Conservation (phyloP, 106 monocot species). For the Triglochin maritima region DNA sequence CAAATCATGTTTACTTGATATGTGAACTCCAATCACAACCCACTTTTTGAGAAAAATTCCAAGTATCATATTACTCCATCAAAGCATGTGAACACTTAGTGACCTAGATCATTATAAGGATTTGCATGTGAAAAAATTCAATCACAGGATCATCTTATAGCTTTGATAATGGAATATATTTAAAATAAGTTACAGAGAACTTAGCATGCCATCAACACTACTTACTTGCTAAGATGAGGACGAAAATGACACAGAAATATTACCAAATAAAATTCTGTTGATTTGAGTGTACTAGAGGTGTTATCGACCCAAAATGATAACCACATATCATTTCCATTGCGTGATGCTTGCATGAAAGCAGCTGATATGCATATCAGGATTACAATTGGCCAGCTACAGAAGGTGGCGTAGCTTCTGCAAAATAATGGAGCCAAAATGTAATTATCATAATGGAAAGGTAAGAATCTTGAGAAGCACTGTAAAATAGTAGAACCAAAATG, state of each 20-base stretch:
- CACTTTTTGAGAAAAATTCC: no score
- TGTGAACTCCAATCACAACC: no score
- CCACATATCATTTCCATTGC: conserved; percentile 98
- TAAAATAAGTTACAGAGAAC: no score
- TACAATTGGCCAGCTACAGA: conserved; percentile 50
- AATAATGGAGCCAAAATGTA: neutral
- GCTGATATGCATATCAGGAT: conserved; percentile 54
- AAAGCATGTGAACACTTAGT: no score
- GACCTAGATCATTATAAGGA: no score
- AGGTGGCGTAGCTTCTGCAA: conserved; percentile 65
- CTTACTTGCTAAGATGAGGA: neutral
- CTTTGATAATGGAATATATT: no score
- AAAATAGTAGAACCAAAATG: neutral
- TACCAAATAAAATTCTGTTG: conserved; percentile 78
- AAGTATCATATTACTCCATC: no score
- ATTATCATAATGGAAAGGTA: conserved; percentile 3
- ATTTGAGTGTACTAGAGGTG: conserved; percentile 26
- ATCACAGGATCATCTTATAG: no score
- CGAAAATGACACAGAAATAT: neutral
- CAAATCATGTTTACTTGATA: no score
- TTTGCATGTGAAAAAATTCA: no score
- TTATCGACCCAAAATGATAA: conserved; percentile 94
- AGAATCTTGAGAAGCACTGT: no score
- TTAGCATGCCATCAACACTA: no score
- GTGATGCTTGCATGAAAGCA: conserved; percentile 89